Percentiles rank a stretch among this genome's conserved stretches.
These are phyloP conservation scores for Arthrobotrys musiformis DNA, from an alignment of 2,329 filamentous ascomycete species.

Conservation along the genomic window DNA sequence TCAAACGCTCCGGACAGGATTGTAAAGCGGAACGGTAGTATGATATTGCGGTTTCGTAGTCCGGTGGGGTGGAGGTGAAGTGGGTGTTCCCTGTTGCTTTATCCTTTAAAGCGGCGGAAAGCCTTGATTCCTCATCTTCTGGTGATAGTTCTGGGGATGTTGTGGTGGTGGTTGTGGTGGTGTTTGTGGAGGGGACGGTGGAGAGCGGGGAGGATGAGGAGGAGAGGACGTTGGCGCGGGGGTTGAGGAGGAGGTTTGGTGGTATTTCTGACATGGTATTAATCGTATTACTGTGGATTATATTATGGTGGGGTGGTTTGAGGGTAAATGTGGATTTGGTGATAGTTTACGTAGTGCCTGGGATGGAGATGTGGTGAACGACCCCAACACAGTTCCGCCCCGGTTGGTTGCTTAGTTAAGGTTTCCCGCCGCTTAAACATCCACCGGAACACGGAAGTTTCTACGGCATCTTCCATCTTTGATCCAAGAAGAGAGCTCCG, in stretches of 20 bases:
- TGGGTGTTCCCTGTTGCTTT: conserved; percentile 43
- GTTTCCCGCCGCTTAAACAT: not conserved
- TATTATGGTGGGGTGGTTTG: not conserved
- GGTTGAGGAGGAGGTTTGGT: conserved; percentile 51
- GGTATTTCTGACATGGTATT: conserved; percentile 30
- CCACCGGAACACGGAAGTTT: not conserved
- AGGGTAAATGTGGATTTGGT: too few species aligned
- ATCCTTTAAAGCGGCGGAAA: conserved; percentile 17
- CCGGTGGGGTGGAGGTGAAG: conserved; percentile 50
- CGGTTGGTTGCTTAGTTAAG: too few species aligned
- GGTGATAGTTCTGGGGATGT: conserved; percentile 64
- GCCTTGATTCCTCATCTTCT: conserved; percentile 63
- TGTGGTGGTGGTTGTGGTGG: conserved; percentile 7
- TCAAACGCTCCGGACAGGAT: conserved; percentile 26
- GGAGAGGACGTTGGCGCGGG: conserved; percentile 42
- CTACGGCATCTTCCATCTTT: not conserved
- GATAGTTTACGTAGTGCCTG: too few species aligned
- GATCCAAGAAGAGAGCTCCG: not conserved
- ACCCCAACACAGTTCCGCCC: too few species aligned
- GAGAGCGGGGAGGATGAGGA: conserved; percentile 45
- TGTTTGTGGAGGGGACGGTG: conserved; percentile 39
- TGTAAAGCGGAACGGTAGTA: conserved; percentile 49
- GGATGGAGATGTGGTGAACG: too few species aligned
- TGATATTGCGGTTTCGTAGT: conserved; percentile 53
- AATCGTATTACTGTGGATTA: too few species aligned